Evolutionary conservation across 352 stramenopile genomes (phyloP).

Genomic region (Phytophthora niederhauseri): DNA sequence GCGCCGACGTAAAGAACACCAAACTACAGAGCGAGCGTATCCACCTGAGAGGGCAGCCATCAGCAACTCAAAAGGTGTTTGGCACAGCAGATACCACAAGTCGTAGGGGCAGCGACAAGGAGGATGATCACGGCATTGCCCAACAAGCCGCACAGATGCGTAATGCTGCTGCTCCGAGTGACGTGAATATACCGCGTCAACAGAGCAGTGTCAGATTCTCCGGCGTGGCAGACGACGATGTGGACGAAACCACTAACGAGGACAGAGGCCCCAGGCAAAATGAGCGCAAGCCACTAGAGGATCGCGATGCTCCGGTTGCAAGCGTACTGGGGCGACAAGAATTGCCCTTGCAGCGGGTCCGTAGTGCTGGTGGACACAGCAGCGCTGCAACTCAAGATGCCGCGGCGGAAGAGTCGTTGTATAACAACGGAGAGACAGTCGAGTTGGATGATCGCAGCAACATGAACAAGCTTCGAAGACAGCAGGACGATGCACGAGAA

Average conservation of each 20-base stretch:
- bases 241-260: background rate
- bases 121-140: background rate
- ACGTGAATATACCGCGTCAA: background rate
- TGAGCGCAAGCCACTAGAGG: background rate
- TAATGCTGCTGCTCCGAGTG: background rate
- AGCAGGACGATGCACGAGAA: background rate
- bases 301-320: background rate
- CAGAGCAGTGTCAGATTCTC: conserved; percentile 23
- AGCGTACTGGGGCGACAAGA: too few species aligned
- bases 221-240: background rate
- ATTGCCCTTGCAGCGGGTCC: too few species aligned
- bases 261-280: background rate
- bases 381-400: background rate
- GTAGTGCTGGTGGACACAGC: background rate
- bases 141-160: background rate
- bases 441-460: background rate
- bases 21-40: background rate
- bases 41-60: background rate
- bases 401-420: too few species aligned
- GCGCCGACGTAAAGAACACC: background rate
- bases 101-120: background rate
- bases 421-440: background rate
- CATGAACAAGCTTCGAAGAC: background rate
- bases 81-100: background rate
- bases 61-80: conserved; percentile 9